These are phyloP conservation scores for Monosporozyma yasuniensis DNA, from an alignment of 805 yeast species.

Conservation along the genomic window DNA sequence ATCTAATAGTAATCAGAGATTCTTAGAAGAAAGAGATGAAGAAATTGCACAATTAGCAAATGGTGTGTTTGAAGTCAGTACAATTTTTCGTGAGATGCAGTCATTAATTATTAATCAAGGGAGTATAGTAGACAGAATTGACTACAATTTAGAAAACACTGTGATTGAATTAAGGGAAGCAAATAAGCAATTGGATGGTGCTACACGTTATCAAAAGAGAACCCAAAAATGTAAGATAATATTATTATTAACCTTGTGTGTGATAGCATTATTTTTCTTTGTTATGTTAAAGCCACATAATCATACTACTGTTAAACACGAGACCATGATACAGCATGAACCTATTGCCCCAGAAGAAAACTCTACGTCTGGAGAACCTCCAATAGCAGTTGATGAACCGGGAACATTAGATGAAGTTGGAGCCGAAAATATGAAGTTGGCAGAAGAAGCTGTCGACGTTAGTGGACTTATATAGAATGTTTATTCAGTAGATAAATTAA, in stretches of 20 bases:
- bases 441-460: neutral
- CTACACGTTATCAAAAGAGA: slow-evolving; percentile 73
- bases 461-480: neutral
- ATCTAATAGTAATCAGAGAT: slow-evolving; percentile 15
- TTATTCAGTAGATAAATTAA: neutral
- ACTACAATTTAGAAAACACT: slow-evolving; percentile 80
- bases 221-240: slow-evolving; percentile 88
- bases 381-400: neutral
- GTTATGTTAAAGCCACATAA: slow-evolving; percentile 56
- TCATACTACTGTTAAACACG: slow-evolving; percentile 4
- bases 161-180: slow-evolving; percentile 67
- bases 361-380: too few species aligned
- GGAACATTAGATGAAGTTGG: neutral
- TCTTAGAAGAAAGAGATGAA: slow-evolving; percentile 57
- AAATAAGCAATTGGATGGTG: slow-evolving; percentile 65
- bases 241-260: slow-evolving; percentile 59
- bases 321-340: neutral
- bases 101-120: slow-evolving; percentile 92
- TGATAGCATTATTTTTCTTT: slow-evolving; percentile 59
- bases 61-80: slow-evolving; percentile 88
- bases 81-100: slow-evolving; percentile 89
- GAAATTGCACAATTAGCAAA: slow-evolving; percentile 88
- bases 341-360: neutral
- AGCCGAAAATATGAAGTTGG: neutral
- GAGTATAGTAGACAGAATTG: slow-evolving; percentile 84